Conservation (phyloP, 1,284 basidiomycete species). For the Irpex rosettiformis region DNA sequence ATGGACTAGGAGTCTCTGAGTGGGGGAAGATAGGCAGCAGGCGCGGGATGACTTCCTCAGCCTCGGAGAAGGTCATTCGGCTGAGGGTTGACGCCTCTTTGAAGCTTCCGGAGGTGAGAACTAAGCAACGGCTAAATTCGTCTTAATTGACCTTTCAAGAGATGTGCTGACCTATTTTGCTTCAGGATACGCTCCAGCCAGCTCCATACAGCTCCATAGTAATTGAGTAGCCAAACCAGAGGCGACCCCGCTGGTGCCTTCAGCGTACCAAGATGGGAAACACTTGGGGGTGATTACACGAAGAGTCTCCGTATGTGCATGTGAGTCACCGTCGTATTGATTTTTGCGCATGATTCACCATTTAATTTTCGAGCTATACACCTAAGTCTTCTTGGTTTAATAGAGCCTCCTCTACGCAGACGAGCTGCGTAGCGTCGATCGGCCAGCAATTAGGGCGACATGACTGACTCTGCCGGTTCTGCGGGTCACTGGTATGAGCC, state of each 20-base stretch:
- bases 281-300: no score
- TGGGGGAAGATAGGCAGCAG: background rate
- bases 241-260: no score
- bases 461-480: background rate
- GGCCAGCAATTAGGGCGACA: background rate
- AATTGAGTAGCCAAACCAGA: no score
- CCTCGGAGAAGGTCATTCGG: background rate
- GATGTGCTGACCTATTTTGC: background rate
- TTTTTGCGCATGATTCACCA: no score
- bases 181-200: background rate
- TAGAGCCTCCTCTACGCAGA: no score
- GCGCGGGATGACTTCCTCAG: background rate
- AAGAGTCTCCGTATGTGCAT: no score
- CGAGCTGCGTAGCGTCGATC: background rate
- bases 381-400: no score
- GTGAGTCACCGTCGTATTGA: no score
- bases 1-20: background rate
- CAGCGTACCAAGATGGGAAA: no score
- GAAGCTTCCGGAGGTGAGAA: background rate
- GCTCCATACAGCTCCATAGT: background rate
- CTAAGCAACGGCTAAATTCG: background rate
- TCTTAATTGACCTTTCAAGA: background rate
- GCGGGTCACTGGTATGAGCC: no score
- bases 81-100: background rate
- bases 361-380: no score